Evolutionary conservation across 2,329 filamentous ascomycete species (phyloP).

Genomic region (Fusarium ramigenum): DNA sequence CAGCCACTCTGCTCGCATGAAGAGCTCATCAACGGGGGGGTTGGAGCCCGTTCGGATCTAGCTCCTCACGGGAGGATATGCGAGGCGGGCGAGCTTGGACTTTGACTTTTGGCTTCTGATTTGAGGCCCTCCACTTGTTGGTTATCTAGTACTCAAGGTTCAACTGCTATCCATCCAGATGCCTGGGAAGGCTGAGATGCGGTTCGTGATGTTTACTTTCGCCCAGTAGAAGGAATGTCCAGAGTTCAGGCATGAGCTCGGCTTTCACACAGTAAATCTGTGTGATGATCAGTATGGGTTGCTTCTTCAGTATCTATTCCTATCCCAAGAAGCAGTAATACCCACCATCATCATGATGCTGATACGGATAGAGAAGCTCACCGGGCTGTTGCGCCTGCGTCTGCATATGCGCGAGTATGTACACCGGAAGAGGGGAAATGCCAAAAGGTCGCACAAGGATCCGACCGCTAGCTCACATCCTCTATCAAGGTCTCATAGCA

Average conservation of each 20-base stretch:
- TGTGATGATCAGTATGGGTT: conserved; percentile 18
- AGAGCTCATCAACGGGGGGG: conserved; percentile 32
- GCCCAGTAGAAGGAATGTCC: neutral
- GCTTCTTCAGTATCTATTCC: conserved; percentile 12
- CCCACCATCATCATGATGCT: conserved; percentile 11
- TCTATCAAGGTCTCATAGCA: conserved; percentile 35
- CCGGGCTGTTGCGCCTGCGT: conserved; percentile 35
- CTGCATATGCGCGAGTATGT: conserved; percentile 38
- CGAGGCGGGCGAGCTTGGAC: conserved; percentile 37
- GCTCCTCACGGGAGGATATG: conserved; percentile 32
- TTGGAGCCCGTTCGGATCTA: conserved; percentile 37
- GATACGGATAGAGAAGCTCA: conserved; percentile 30
- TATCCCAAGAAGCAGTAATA: conserved; percentile 34
- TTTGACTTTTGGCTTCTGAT: conserved; percentile 26
- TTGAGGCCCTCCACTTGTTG: conserved; percentile 37
- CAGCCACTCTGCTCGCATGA: conserved; percentile 39
- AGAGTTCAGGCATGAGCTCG: neutral
- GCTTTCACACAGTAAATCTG: conserved; percentile 28
- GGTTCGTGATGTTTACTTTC: neutral
- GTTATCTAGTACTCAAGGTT: conserved; percentile 6
- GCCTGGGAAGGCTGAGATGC: conserved; percentile 21
- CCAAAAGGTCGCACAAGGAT: conserved; percentile 35
- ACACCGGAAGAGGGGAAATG: conserved; percentile 35
- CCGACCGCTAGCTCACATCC: conserved; percentile 29
- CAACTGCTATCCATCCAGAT: conserved; percentile 13